Base-by-base conservation (phyloP, 352 stramenopile genomes). In the Pythium monospermum region DNA sequence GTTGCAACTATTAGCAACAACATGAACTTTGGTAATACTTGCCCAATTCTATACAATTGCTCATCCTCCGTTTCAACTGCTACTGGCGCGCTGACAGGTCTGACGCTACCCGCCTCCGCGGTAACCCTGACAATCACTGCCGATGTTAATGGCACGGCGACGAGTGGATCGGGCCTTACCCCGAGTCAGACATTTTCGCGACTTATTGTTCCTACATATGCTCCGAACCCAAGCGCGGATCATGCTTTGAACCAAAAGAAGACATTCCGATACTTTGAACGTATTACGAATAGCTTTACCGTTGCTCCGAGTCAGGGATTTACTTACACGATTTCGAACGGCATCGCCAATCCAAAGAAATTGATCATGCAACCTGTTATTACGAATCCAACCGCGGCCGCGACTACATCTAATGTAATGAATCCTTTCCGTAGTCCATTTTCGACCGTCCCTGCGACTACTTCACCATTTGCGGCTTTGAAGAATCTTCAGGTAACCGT, bases 401-500 rank as follows among this genome's bases (percentile, higher is more conserved):
- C 38, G 19, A 57, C 49, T 43, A 32, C 42, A 30, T 53, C 49
- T 6, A 44, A 70, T 61, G 19, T n/a, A 3, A 63, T 66, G 22
- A 57, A 57, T 46, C 49, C 49, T 3, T 49, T 57, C 38, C 49
- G 49, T 42, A 57, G 49, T 48, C 49, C 49, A 25, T 57, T 57
- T 25, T 57, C 49, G 36, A 57, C 62, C 6, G 31, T 70, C 22
- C 57, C 57, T 11, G 57, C 57, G 18, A 66, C 57, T 19, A 56
- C 40, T 18, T 32, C 3, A 25, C 57, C 50, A 47, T 64, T 64
- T 39, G 57, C 43, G 21, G 35, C 27, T 12, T 25, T 64, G 2
- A 58, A 57, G 18, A 61, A 61, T 25, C 33, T 66, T 1, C 58
- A 66, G 30, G 21, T 61, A 5, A 66, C 58, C 0, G 58, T 66